Evolutionary conservation across 192 early-diverging fungal species (phyloP).

Genomic region (Cetraspora pellucida): DNA sequence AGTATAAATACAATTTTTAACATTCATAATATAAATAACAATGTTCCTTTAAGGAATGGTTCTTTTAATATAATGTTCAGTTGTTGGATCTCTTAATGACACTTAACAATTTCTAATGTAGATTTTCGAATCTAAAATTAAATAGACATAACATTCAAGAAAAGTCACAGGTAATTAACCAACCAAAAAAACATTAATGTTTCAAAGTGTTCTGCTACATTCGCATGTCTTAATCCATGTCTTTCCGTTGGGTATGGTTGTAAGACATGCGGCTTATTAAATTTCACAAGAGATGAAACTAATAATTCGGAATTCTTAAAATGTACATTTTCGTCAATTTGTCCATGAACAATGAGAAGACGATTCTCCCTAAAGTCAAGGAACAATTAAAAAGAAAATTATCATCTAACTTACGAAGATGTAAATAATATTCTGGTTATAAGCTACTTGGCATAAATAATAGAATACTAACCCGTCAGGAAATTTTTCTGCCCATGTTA

Average conservation of each 20-base stretch:
- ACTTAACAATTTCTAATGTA: no score
- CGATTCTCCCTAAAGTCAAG: slow-evolving; percentile 50
- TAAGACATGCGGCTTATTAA: slow-evolving; percentile 60
- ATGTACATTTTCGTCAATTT: slow-evolving; percentile 81
- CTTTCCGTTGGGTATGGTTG: slow-evolving; percentile 77
- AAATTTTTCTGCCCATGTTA: slow-evolving; percentile 54
- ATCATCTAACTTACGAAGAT: background rate
- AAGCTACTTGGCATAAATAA: background rate
- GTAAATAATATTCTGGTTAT: background rate
- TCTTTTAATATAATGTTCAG: no score
- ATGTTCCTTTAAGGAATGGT: no score
- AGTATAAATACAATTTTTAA: no score
- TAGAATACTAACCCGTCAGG: slow-evolving; percentile 56
- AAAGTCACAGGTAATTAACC: slow-evolving; percentile 51
- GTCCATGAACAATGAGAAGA: slow-evolving; percentile 70
- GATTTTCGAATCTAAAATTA: no score
- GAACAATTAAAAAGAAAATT: background rate
- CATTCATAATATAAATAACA: no score
- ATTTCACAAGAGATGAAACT: slow-evolving; percentile 53
- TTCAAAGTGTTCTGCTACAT: slow-evolving; percentile 78
- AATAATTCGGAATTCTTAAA: slow-evolving; percentile 63
- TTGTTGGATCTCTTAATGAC: no score
- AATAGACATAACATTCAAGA: no score
- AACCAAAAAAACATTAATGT: slow-evolving; percentile 68
- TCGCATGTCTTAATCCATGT: slow-evolving; percentile 67